Base-by-base conservation (phyloP, 73 alveolate genomes). In the Paramecium biaurelia region DNA sequence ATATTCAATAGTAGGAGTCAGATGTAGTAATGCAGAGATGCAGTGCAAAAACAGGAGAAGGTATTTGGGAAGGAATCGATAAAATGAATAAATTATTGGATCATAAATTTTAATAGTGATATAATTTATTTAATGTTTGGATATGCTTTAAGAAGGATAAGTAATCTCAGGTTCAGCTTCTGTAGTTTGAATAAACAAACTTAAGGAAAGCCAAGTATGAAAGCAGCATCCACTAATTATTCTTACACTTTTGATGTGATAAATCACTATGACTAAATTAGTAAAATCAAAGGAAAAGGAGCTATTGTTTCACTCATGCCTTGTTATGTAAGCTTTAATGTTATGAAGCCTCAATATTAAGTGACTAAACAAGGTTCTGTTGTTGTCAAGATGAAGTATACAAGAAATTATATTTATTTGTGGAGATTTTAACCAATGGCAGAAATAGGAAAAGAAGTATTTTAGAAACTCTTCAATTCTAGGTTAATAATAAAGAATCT, bases 41-140 rank as follows among this genome's bases (percentile, higher is more conserved):
- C 63, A 58, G 94, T 28, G 98, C 97, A 28, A 76, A 92, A 45
- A 94, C 93, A 12, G 98, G 98, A 12, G 76, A 63, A 3, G 98
- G 98, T 11, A 85, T 95, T 3, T 92, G 96, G 97, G 95, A 92
- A 32, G 98, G 97, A 5, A 87, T 95, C 14, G 95, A 57, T 24
- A 86, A 86, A 47, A 63, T 63, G 84, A 63, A 63, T 63, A 63
- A 32, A 63, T 32, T 63, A 63, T 63, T 63, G 84, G 84, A 63
- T 63, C 84, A 63, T 63, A 63, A 63, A 24, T 63, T 63, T 63
- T 63, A 30, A 63, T 63, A 63, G 84, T 63, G 84, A 63, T 63
- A 63, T 26, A 26, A 63, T 63, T 63, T 30, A 63, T 63, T 63
- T 53, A 53, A 63, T 63, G 84, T 12, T 63, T 32, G 84, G 84